These are phyloP conservation scores for Neopestalotiopsis sp. DNA, from an alignment of 2,329 filamentous ascomycete genomes.

Conservation along the genomic window DNA sequence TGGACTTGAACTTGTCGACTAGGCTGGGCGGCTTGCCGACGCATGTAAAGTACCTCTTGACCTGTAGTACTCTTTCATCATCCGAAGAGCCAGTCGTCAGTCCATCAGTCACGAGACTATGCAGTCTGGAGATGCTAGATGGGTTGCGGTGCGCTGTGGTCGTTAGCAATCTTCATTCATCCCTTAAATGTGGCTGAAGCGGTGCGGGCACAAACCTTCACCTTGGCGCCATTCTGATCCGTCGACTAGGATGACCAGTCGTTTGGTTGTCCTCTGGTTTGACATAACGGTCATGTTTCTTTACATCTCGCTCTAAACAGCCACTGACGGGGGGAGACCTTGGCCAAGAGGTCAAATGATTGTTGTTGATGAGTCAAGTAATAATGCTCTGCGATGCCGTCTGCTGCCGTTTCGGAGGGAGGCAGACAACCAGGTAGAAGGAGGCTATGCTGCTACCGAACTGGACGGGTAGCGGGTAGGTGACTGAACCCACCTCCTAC, in stretches of 20 bases:
- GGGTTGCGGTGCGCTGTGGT: not conserved
- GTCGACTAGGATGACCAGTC: constrained; percentile 2
- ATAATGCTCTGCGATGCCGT: not conserved
- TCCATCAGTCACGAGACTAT: constrained; percentile 9
- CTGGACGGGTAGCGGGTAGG: not conserved
- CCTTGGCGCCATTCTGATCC: constrained; percentile 3
- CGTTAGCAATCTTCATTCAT: not conserved
- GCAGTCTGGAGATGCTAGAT: not conserved
- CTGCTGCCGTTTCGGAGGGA: not conserved
- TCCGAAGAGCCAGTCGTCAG: not conserved
- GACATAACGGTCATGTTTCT: not conserved
- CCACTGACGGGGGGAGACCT: not conserved
- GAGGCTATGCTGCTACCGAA: not conserved
- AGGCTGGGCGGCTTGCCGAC: not conserved
- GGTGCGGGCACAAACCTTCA: not conserved
- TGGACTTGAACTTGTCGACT: constrained; percentile 7
- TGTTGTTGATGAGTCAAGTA: not conserved
- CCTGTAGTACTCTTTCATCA: not conserved
- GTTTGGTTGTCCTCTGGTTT: constrained; percentile 2
- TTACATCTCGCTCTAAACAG: not conserved
- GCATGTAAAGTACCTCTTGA: not conserved
- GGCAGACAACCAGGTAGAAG: not conserved
- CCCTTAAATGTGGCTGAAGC: not conserved
- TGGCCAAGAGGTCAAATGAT: not conserved
- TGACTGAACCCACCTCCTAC: not conserved